Percentiles rank a stretch among this genome's conserved stretches.
Conservation (phyloP, 352 stramenopile genomes). For the Poterioochromonas sp. region DNA sequence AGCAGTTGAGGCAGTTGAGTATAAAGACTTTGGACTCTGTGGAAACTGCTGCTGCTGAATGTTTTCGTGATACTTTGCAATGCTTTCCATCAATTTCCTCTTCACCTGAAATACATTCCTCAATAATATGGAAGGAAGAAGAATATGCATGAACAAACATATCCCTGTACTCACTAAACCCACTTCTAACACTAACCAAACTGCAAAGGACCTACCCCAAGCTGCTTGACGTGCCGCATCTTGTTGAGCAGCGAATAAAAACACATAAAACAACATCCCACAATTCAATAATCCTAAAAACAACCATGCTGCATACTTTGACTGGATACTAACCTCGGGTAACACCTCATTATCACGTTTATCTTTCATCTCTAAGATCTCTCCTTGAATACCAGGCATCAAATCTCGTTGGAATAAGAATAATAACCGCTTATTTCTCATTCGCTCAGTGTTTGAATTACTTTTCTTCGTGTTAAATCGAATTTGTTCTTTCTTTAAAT, state of each 20-base stretch:
- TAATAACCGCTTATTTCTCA: background rate
- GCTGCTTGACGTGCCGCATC: background rate
- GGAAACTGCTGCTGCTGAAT: too few species aligned
- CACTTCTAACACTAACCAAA: constrained; percentile 9
- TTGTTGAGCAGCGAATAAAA: background rate
- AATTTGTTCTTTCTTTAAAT: too few species aligned
- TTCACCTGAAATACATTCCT: background rate
- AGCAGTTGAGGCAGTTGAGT: too few species aligned
- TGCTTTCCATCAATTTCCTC: background rate
- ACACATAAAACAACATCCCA: constrained; percentile 26
- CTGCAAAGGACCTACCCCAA: background rate
- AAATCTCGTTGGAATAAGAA: background rate
- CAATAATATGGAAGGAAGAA: background rate
- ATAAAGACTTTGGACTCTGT: too few species aligned
- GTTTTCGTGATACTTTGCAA: background rate
- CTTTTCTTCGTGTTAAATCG: too few species aligned
- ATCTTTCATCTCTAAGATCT: background rate
- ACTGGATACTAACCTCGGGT: background rate
- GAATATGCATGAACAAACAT: background rate
- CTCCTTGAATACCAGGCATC: background rate
- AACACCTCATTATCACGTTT: background rate
- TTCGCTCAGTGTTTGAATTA: too few species aligned
- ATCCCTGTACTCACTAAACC: background rate
- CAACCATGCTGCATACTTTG: background rate
- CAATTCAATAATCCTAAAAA: background rate